Base-by-base conservation (phyloP, 1,284 basidiomycete species). In the Sanghuangporus sanghuang region DNA sequence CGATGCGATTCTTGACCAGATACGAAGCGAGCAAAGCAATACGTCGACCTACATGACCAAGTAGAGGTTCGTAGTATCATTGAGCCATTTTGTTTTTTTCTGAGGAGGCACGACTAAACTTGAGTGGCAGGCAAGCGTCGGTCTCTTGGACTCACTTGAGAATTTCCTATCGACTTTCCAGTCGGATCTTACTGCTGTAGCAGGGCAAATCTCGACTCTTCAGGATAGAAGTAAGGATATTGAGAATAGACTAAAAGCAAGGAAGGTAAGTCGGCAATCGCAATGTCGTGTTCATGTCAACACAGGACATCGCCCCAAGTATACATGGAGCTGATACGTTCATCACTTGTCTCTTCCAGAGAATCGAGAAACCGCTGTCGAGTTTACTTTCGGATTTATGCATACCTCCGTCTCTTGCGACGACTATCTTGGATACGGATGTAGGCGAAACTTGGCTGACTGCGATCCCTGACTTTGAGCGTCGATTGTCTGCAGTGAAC, bases 141-240 rank as follows among this genome's bases (percentile, higher is more conserved):
- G 82, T 67, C 80, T 98, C 48, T 79, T 98, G 54, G 87, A 92
- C 67, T 93, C 93, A 0, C 82, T 99, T 3, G 90, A 96, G 68
- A 81, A 85, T 1, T 98, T 98, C 74, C 82, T 98, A 9, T 94
- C 94, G 1, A 96, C 93, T 0, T 99, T 99, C 71, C 95, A 98
- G 75, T 89, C 84, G 68, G 96, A 99, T 75, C 81, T 99, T 5
- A 91, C 92, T 3, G 87, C 90, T 1, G 95, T 98, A 4, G 98
- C 96, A 2, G 92, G 93, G 0, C 96, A 99, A 72, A 97, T 99
- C 72, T 90, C 93, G 0, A 92, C 96, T 68, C 81, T 99, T 27
- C 96, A 99, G 73, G 83, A 86, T 66, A 85, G 93, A 44, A 96
- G 93, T 71, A 90, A 92, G 67, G 88, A 90, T 55, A 96, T 99